Conservation (phyloP, 2,329 filamentous ascomycete genomes). For the Fusarium succisae region DNA sequence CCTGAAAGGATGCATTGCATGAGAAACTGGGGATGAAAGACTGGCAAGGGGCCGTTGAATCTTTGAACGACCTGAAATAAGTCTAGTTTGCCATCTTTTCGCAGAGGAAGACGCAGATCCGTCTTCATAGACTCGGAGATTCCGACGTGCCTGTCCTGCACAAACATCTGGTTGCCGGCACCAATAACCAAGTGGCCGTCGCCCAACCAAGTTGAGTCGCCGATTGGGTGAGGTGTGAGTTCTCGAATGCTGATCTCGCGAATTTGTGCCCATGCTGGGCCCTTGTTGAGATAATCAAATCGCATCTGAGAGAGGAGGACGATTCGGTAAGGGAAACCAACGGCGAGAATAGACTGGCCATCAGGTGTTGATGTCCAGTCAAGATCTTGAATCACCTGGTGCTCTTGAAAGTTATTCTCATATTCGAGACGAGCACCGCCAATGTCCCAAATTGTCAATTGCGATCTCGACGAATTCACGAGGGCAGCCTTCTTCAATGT, state of each 20-base stretch:
- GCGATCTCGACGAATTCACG: constrained; percentile 76
- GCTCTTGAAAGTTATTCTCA: constrained; percentile 75
- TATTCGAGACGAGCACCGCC: constrained; percentile 84
- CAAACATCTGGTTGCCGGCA: constrained; percentile 89
- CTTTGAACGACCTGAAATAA: constrained; percentile 84
- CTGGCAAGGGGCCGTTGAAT: constrained; percentile 85
- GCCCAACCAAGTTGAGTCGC: constrained; percentile 90
- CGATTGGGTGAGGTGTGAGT: constrained; percentile 87
- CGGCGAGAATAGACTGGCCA: constrained; percentile 85
- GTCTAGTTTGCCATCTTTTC: constrained; percentile 66
- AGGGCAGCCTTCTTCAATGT: constrained; percentile 88
- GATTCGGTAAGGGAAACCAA: constrained; percentile 90
- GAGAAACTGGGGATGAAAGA: constrained; percentile 92
- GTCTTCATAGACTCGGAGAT: constrained; percentile 68
- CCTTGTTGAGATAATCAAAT: constrained; percentile 89
- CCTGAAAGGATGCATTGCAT: constrained; percentile 87
- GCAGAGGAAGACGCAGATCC: constrained; percentile 57
- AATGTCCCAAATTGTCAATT: constrained; percentile 91
- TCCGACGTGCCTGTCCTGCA: constrained; percentile 81
- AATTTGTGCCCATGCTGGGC: constrained; percentile 88
- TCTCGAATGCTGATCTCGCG: constrained; percentile 83
- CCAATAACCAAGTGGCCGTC: constrained; percentile 88
- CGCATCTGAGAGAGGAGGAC: constrained; percentile 86
- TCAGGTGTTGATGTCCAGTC: constrained; percentile 96
- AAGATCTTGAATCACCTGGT: constrained; percentile 83